These are phyloP conservation scores for Pythium diclinum DNA, from an alignment of 352 stramenopile species.

Conservation along the genomic window DNA sequence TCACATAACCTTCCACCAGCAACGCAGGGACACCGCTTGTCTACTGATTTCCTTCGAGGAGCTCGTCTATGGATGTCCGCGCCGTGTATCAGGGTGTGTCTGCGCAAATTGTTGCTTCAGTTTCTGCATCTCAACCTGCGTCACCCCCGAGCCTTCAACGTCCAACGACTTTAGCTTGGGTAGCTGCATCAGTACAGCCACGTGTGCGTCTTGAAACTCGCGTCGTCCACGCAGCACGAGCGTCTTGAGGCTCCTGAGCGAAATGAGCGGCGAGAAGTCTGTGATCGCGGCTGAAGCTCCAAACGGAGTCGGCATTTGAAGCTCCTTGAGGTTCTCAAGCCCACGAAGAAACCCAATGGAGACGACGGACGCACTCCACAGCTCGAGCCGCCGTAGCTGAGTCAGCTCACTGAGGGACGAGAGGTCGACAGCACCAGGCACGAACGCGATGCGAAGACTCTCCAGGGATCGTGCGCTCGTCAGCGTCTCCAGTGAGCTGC, in stretches of 20 bases:
- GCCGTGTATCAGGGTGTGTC: background rate
- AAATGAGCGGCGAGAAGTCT: slow-evolving; percentile 13
- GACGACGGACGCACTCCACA: slow-evolving; percentile 20
- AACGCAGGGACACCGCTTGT: no score
- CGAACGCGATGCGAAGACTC: slow-evolving; percentile 17
- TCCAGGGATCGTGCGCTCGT: slow-evolving; percentile 1
- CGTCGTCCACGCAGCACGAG: slow-evolving; percentile 16
- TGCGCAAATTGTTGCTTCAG: background rate
- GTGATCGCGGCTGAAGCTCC: slow-evolving; percentile 9
- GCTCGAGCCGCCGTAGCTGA: slow-evolving; percentile 14
- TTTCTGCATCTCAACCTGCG: background rate
- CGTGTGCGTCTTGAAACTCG: slow-evolving; percentile 17
- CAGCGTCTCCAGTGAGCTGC: slow-evolving; percentile 15
- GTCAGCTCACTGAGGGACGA: slow-evolving; percentile 16
- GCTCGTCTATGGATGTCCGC: no score
- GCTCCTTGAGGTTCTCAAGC: slow-evolving; percentile 14
- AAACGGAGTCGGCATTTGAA: slow-evolving; percentile 15
- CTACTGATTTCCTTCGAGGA: no score
- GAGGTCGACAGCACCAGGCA: slow-evolving; percentile 19
- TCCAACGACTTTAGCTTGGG: slow-evolving; percentile 12
- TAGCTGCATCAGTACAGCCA: slow-evolving; percentile 8
- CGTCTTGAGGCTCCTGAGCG: slow-evolving; percentile 5
- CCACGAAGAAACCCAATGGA: slow-evolving; percentile 20
- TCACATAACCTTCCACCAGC: no score
- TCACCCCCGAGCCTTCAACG: slow-evolving; percentile 3